Base-by-base conservation (phyloP, 257 asterid species). In the Solanum corneliomulleri region DNA sequence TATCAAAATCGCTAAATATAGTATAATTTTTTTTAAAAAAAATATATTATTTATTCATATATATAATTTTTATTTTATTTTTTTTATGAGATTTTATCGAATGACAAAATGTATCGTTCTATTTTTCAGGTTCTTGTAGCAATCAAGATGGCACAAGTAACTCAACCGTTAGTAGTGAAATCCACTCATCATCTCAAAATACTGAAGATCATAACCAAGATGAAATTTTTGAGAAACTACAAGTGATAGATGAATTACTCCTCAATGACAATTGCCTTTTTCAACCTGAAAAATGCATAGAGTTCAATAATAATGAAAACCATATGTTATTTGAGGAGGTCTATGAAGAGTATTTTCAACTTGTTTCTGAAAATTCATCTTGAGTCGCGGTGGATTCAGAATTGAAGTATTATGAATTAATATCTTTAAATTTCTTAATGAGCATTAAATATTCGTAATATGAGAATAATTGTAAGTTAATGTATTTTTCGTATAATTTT, bases 311-410 rank as follows among this genome's bases (percentile, higher is more conserved):
- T 68, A 66, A n/a, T 66, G 74, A 27, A 66, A 66, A n/a, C 5
- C 37, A 25, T 27, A 66, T 25, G 74, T 27, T 27, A 66, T 66
- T 66, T 31, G 75, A 68, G 75, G 75, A 68, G 75, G 23, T 68
- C 21, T 68, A 68, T 68, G 75, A 27, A 68, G 39, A 68, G 11
- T 68, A 68, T 29, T 68, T 68, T 68, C 75, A 29, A 15, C 75
- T 68, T 14, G 9, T 68, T 29, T 68, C 9, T 12, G 21, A 68
- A 68, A 68, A 68, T 29, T 68, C 39, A 27, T 68, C 21, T 66
- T 15, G 2, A n/a, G 9, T 2, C 2, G 1, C 5, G 1, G 0
- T 2, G 4, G 0, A 66, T 11, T 64, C 2, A 66, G 20, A 66
- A 66, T 25, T 25, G 5, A 66, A 66, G 1, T 66, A 2, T 25